These are phyloP conservation scores for Chalciporus piperatus DNA, from an alignment of 768 basidiomycete genomes.

Conservation along the genomic window DNA sequence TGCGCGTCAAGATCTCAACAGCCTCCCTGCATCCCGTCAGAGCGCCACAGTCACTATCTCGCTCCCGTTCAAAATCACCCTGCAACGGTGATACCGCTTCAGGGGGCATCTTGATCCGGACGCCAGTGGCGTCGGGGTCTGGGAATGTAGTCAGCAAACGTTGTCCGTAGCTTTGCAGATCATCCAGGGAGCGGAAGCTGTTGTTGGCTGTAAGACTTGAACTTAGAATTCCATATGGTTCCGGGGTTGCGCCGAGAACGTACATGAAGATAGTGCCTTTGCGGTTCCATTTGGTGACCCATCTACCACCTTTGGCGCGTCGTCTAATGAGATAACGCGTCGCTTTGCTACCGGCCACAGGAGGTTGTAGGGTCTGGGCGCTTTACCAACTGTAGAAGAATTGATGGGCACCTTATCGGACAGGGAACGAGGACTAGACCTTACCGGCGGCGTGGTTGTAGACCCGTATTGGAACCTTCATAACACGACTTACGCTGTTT, in stretches of 20 bases:
- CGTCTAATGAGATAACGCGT: conserved; percentile 32
- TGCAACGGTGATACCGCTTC: conserved; percentile 26
- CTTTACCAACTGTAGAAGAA: conserved; percentile 44
- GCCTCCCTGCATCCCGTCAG: conserved; percentile 72
- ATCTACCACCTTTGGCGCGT: conserved; percentile 24
- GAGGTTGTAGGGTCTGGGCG: conserved; percentile 72
- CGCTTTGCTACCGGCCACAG: conserved; percentile 68
- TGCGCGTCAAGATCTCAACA: conserved; percentile 87
- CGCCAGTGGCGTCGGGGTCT: conserved; percentile 26
- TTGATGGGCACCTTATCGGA: conserved; percentile 3
- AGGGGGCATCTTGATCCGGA: conserved; percentile 24
- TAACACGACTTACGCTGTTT: conserved; percentile 65
- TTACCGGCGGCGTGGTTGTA: conserved; percentile 85
- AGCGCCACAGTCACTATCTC: conserved; percentile 42
- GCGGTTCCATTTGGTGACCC: conserved; percentile 11
- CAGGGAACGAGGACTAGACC: conserved; percentile 16
- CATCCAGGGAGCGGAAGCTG: conserved; percentile 34
- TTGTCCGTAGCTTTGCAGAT: conserved; percentile 52
- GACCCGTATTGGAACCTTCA: conserved; percentile 89
- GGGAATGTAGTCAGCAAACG: conserved; percentile 49
- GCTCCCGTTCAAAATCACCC: conserved; percentile 27
- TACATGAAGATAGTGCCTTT: conserved; percentile 11
- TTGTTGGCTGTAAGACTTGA: conserved; percentile 10
- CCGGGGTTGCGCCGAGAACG: conserved; percentile 4
- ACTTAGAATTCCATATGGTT: not conserved